A percentile compares a stretch with the other conserved stretches of the same genome.
These are phyloP conservation scores for Colletotrichum sp. DNA, from an alignment of 2,329 filamentous ascomycete species.

Conservation along the genomic window DNA sequence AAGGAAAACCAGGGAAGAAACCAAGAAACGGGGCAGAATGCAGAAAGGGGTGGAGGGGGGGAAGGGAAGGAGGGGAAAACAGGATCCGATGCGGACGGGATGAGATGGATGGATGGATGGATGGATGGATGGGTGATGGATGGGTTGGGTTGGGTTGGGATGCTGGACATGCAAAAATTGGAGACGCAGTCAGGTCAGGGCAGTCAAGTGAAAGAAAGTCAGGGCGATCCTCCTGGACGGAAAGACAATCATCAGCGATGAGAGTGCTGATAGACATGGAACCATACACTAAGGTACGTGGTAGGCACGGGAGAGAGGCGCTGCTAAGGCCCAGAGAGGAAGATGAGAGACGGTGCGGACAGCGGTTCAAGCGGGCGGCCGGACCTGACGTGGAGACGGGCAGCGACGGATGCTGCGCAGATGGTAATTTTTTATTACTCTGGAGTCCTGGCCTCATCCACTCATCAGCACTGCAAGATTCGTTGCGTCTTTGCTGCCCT, in stretches of 20 bases:
- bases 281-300: too few species aligned
- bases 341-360: neutral
- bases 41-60: neutral
- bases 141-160: neutral
- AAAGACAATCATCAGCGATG: neutral
- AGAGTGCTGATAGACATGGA: neutral
- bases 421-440: neutral
- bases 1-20: neutral
- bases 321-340: neutral
- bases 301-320: neutral
- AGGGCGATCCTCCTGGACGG: neutral
- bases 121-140: neutral
- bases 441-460: neutral
- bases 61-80: neutral
- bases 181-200: neutral
- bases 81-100: slow-evolving; percentile 6
- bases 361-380: neutral
- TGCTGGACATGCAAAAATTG: neutral
- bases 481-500: neutral
- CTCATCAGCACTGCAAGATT: neutral
- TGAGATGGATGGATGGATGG: neutral
- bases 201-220: neutral
- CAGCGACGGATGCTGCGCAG: neutral
- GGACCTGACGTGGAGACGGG: neutral
- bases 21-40: neutral